A percentile compares a stretch with the other conserved stretches of the same genome.
phyloP scores from a whole-genome alignment of 192 early-diverging fungal genomes.

The Coemansia sp. region DNA sequence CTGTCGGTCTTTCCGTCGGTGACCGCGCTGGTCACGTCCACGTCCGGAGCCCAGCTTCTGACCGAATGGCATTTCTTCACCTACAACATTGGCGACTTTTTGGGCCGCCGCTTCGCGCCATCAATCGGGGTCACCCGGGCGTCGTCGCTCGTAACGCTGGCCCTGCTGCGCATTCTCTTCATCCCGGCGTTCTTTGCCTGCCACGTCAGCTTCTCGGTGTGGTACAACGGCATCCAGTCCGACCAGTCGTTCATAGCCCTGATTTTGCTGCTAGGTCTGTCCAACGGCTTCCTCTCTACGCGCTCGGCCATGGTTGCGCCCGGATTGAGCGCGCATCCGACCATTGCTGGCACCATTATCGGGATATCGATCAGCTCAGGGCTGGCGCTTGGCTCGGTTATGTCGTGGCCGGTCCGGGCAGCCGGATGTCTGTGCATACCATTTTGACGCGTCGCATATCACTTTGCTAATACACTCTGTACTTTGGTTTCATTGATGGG shows the following conservation, averaged over 20 bases:
- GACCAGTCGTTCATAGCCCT: constrained; percentile 47
- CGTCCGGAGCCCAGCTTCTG: constrained; percentile 35
- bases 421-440: constrained; percentile 42
- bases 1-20: no score
- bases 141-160: constrained; percentile 41
- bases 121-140: constrained; percentile 22
- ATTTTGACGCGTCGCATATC: no score
- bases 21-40: constrained; percentile 63
- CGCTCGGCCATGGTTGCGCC: constrained; percentile 63
- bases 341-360: constrained; percentile 63
- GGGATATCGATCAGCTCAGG: constrained; percentile 65
- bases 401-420: constrained; percentile 49
- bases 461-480: no score
- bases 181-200: constrained; percentile 70
- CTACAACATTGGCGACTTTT: constrained; percentile 72
- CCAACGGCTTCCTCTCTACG: constrained; percentile 66
- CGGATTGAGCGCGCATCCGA: constrained; percentile 50
- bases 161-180: constrained; percentile 56
- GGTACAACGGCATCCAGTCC: constrained; percentile 57
- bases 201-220: constrained; percentile 57
- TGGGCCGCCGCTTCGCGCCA: constrained; percentile 56
- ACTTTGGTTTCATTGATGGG: no score
- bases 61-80: constrained; percentile 66
- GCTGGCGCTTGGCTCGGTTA: constrained; percentile 64
- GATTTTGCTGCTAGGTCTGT: constrained; percentile 58